Percentiles rank a stretch among this genome's conserved stretches.
These are phyloP conservation scores for Cercophora scortea DNA, from an alignment of 495 filamentous ascomycete species.

Conservation along the genomic window DNA sequence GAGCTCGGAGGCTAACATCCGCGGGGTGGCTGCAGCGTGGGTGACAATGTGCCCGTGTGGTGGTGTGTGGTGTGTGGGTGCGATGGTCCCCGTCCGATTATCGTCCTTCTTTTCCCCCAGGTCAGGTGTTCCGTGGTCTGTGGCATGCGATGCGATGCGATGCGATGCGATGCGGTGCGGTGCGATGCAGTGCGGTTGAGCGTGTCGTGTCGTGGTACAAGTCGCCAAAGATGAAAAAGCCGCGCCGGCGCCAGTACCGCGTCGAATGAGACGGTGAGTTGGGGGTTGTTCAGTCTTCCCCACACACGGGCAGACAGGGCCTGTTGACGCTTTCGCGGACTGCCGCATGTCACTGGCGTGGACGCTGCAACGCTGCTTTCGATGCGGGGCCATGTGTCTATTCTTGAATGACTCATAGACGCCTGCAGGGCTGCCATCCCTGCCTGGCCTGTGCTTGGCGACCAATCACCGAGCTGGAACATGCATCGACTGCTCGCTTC, in stretches of 20 bases:
- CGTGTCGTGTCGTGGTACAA: not conserved
- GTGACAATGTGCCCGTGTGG: not conserved
- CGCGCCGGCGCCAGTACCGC: not conserved
- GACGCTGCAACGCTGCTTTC: not conserved
- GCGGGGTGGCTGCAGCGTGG: too few species aligned
- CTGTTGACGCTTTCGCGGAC: not conserved
- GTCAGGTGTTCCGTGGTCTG: too few species aligned
- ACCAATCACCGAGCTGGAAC: conserved; percentile 14
- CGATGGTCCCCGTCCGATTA: not conserved
- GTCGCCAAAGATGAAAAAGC: not conserved
- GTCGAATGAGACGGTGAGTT: not conserved
- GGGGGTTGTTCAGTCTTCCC: not conserved
- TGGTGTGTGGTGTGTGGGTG: not conserved
- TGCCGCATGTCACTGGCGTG: not conserved
- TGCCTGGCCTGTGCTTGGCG: conserved; percentile 10
- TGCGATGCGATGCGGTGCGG: not conserved
- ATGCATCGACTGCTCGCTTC: conserved; percentile 14
- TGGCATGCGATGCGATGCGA: not conserved
- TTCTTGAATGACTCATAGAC: conserved; percentile 22
- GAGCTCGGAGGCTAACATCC: too few species aligned
- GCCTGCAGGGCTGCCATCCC: conserved; percentile 15
- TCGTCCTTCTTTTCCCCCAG: too few species aligned
- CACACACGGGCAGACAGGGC: too few species aligned
- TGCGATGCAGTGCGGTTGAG: too few species aligned
- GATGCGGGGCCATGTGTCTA: conserved; percentile 22